Base-by-base conservation (phyloP, 805 yeast species). In the Scheffersomyces stipitis region DNA sequence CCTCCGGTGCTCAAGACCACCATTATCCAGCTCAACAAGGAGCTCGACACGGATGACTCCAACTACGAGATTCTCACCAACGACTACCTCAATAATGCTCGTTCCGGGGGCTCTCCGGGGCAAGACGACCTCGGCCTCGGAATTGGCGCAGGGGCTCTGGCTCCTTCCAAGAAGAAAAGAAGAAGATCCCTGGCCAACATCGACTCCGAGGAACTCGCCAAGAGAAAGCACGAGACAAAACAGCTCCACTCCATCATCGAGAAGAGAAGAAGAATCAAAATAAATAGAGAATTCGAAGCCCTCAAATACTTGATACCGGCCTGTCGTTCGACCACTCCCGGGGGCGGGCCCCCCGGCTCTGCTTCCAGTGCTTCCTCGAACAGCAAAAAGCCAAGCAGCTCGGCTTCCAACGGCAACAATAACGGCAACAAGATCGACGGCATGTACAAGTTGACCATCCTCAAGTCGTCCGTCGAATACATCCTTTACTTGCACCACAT, bases 381-480 rank as follows among this genome's bases (percentile, higher is more conserved):
- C 15, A 40, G 38, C 24, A 34, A 40, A 14, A 26, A 26, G 23
- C 16, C 33, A 5, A 22, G 28, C 26, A 31, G 44, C 1, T 30
- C 42, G 34, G 30, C 49, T 5, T 43, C 45, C 4, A 45, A 14
- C 14, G 34, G 38, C 26, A 30, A 15, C 30, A 52, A 48, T 34
- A 64, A 60, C 37, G 66, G 66, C 4, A 59, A 52, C 44, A 69
- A 68, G 38, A 67, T 69, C 37, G 82, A 78, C 41, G 83, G 84
- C 14, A 82, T 86, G 80, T 87, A 86, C 62, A 86, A 86, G 60
- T 71, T 86, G 42, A 86, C 89, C 3, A 83, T 86, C 18, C 63
- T 86, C 28, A 89, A 86, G 56, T 81, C 86, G n/a, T 79, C 91
- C 0, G 95, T 86, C 16, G 90, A 84, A 52, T 86, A 86, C 53